These are phyloP conservation scores for Phanerodontia chrysosporium DNA, from an alignment of 768 basidiomycete genomes.

Conservation along the genomic window DNA sequence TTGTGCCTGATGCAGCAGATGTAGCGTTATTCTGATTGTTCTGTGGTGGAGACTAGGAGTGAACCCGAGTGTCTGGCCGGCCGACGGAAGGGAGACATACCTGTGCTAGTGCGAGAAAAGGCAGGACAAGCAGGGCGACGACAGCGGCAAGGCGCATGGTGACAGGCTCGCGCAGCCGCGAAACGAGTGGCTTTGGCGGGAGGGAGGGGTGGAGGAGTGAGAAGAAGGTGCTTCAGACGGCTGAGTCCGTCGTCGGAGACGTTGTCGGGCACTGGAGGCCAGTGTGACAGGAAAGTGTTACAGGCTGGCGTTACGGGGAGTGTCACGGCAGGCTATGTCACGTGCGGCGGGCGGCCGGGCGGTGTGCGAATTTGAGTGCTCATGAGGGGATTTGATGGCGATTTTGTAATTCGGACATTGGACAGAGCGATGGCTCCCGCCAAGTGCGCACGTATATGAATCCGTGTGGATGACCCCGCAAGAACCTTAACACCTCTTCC, in stretches of 20 bases:
- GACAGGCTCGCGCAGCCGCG: neutral
- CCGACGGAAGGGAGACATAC: constrained; percentile 15
- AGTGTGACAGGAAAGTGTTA: neutral
- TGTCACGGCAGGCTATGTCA: neutral
- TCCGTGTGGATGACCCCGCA: neutral
- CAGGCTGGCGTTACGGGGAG: neutral
- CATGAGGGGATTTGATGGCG: neutral
- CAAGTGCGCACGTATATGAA: neutral
- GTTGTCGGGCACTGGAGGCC: neutral
- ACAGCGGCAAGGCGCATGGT: constrained; percentile 9
- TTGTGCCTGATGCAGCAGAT: constrained; percentile 10
- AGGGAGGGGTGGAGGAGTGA: neutral
- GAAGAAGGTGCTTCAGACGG: neutral
- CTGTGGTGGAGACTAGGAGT: constrained; percentile 9
- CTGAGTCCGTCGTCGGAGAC: neutral
- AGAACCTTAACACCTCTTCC: neutral
- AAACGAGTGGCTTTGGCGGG: constrained; percentile 7
- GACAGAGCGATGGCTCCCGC: neutral
- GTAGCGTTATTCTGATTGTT: neutral
- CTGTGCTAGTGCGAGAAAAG: constrained; percentile 42
- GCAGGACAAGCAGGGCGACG: constrained; percentile 29
- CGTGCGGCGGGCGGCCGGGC: neutral
- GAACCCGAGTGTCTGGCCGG: constrained; percentile 13
- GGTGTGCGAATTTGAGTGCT: constrained; percentile 13
- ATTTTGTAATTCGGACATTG: constrained; percentile 2